Evolutionary conservation across 2,329 filamentous ascomycete species (phyloP).

Genomic region (Ambrosiella cleistominuta): DNA sequence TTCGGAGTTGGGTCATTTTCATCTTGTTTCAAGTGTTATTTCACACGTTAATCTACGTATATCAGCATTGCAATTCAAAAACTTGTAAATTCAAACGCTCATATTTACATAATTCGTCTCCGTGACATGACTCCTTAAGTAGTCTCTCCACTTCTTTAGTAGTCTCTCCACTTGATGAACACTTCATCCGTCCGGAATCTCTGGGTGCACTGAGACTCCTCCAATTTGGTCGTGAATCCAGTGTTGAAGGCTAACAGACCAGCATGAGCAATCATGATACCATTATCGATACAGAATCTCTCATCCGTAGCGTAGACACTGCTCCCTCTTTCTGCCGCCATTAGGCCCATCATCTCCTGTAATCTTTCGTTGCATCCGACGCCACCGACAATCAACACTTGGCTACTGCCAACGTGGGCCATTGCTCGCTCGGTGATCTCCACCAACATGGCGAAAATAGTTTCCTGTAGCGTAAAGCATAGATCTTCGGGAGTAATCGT

Average conservation of each 20-base stretch:
- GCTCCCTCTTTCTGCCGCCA: conserved; percentile 77
- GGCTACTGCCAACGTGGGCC: conserved; percentile 81
- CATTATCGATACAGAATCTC: conserved; percentile 96
- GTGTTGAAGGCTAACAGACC: conserved; percentile 71
- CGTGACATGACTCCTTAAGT: neutral
- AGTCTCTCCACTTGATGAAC: conserved; percentile 54
- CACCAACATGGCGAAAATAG: conserved; percentile 89
- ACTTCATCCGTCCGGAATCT: conserved; percentile 72
- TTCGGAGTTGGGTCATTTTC: neutral
- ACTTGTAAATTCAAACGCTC: neutral
- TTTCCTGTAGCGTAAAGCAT: conserved; percentile 91
- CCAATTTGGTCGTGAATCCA: conserved; percentile 58
- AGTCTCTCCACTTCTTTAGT: conserved; percentile 46
- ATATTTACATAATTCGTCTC: neutral
- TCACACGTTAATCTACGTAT: neutral
- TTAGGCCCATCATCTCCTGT: conserved; percentile 96
- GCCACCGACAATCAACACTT: conserved; percentile 89
- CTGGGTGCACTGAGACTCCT: conserved; percentile 72
- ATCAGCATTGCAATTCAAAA: conserved; percentile 1
- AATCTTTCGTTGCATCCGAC: conserved; percentile 89
- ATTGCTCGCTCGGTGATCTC: conserved; percentile 97
- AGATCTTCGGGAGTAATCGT: conserved; percentile 64
- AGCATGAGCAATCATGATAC: conserved; percentile 98
- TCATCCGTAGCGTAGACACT: conserved; percentile 92
- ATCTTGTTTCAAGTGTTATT: neutral